Base-by-base conservation (phyloP, 352 stramenopile species). In the Globisporangium acanthophoron region DNA sequence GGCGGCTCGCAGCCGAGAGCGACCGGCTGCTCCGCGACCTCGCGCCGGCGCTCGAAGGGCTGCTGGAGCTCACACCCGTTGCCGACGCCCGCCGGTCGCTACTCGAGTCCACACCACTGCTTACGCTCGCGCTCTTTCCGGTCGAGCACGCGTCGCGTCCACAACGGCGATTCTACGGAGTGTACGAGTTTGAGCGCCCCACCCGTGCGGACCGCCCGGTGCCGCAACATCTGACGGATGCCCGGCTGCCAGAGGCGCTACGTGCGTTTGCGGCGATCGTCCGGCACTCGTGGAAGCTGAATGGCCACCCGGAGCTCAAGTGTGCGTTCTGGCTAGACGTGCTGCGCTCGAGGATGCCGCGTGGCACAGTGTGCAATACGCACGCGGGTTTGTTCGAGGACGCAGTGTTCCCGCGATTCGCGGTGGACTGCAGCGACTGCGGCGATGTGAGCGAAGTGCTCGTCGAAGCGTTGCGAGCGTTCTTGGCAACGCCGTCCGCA, bases 261-360 rank as follows among this genome's bases (percentile, higher is more conserved):
- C 29, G 39, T 18, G 47, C 47, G 5, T 55, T 61, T 4, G 37
- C 47, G 5, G 15, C 20, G 6, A 16, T 56, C 18, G 11, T 15
- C 16, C 16, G 31, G 21, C 27, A 56, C 24, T 61, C 37, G 35
- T 12, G 43, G 37, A 35, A 35, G 0, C 37, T 61, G 6, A 37
- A 35, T n/a, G 47, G 21, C 5, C 54, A 50, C 27, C 51, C 39
- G 9, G 37, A 59, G 8, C 51, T 58, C 43, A 59, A 58, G 33
- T 18, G n/a, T 15, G 58, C 44, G 16, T 49, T 64, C 33, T 64
- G 51, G 58, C 5, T 50, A 1, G 40, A 47, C 24, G 24, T 64
- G 11, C 5, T 64, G 12, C 5, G 21, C 15, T 56, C 56, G 6
- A 16, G n/a, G 0, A 51, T 55, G 56, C 29, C 39, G 33, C n/a